Evolutionary conservation across 176 grass and related monocot species (phyloP).

Genomic region (Luzula sylvatica): DNA sequence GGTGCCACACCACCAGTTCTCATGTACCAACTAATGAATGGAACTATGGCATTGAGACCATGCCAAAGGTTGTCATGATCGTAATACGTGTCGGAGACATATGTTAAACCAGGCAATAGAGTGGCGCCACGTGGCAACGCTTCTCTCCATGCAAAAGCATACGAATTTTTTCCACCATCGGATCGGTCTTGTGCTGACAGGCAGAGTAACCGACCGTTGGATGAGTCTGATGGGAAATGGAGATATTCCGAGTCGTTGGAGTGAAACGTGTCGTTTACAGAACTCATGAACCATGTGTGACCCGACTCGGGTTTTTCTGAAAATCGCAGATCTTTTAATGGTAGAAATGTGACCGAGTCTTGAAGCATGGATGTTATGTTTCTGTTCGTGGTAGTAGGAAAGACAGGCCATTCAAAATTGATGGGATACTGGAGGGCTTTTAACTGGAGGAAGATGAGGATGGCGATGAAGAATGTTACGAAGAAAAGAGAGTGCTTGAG

Average conservation of each 20-base stretch:
- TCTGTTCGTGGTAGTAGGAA: not conserved
- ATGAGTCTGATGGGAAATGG: conserved; percentile 40
- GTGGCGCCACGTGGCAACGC: conserved; percentile 31
- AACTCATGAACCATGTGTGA: conserved; percentile 57
- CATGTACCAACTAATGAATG: conserved; percentile 42
- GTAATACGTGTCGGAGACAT: conserved; percentile 58
- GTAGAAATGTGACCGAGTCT: conserved; percentile 35
- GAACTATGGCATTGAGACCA: conserved; percentile 36
- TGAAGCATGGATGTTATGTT: conserved; percentile 19
- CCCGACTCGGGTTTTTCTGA: not conserved
- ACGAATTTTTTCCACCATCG: conserved; percentile 42
- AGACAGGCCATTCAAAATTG: not conserved
- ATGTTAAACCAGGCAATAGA: conserved; percentile 32
- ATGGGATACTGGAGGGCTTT: conserved; percentile 13
- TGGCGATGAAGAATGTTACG: conserved; percentile 16
- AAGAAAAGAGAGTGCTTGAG: conserved; percentile 30
- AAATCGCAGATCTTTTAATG: conserved; percentile 38
- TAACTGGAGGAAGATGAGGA: conserved; percentile 29
- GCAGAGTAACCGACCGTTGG: conserved; percentile 49
- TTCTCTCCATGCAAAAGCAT: conserved; percentile 44
- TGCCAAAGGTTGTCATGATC: conserved; percentile 60
- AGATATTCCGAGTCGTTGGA: conserved; percentile 33
- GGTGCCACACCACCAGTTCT: conserved; percentile 24
- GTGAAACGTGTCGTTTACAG: conserved; percentile 41
- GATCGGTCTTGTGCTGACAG: conserved; percentile 16